phyloP scores from a whole-genome alignment of 1,284 basidiomycete genomes.

The Calocybe gambosa region DNA sequence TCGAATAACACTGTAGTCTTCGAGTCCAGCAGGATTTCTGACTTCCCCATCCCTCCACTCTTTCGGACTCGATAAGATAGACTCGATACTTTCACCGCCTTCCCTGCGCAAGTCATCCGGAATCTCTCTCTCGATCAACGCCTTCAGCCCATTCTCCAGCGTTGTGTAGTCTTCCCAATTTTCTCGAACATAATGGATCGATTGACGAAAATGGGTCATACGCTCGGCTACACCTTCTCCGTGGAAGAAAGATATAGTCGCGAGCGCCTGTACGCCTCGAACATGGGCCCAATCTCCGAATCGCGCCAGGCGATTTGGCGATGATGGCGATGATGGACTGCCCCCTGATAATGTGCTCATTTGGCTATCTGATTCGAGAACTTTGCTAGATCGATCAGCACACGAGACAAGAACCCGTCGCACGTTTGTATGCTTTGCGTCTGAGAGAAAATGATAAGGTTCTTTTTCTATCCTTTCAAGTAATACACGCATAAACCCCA shows the following conservation, averaged over 20 bases:
- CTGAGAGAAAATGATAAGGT: background rate
- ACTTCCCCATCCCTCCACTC: conserved; percentile 10
- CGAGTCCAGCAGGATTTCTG: background rate
- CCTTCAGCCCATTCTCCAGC: conserved; percentile 11
- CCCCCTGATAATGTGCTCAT: background rate
- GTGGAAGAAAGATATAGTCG: conserved; percentile 6
- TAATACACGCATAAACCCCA: background rate
- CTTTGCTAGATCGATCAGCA: background rate
- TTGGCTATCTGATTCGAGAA: background rate
- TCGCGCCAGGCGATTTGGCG: conserved; percentile 9
- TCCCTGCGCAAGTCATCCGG: conserved; percentile 1
- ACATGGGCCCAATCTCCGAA: conserved; percentile 13
- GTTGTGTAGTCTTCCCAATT: conserved; percentile 11
- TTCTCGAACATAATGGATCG: conserved; percentile 11
- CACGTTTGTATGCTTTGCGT: conserved; percentile 1
- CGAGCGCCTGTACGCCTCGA: background rate
- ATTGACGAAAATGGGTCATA: conserved; percentile 5
- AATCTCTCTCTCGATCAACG: conserved; percentile 4
- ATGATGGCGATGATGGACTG: background rate
- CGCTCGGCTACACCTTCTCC: conserved; percentile 9
- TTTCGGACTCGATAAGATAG: conserved; percentile 7
- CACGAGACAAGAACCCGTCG: background rate
- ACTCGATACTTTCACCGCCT: conserved; percentile 4
- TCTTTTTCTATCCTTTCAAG: background rate
- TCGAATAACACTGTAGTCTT: conserved; percentile 12